phyloP scores from a whole-genome alignment of 805 yeast species.

The Phaffomyces thermotolerans region DNA sequence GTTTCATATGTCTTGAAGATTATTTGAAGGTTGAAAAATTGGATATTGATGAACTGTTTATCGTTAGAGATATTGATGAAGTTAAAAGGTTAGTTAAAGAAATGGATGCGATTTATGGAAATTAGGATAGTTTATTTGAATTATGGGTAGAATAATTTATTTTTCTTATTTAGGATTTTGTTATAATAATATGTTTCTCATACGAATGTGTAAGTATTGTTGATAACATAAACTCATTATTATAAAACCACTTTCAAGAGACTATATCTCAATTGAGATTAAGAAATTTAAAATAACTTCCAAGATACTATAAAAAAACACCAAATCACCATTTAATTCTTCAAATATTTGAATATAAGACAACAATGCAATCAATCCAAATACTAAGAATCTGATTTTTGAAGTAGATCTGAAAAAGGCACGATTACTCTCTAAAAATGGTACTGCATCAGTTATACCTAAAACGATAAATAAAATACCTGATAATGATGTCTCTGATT shows the following conservation, averaged over 20 bases:
- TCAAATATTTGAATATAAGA: conserved; percentile 7
- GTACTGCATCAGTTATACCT: conserved; percentile 4
- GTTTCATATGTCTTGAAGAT: conserved; percentile 19
- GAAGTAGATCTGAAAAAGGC: conserved; percentile 6
- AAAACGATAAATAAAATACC: conserved; percentile 4
- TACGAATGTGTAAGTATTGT: too few relatives aligned
- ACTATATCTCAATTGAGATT: not conserved
- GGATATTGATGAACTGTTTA: conserved; percentile 10
- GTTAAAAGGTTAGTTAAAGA: conserved; percentile 12
- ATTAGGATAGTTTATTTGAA: not conserved
- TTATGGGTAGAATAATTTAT: not conserved
- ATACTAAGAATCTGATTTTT: conserved; percentile 4
- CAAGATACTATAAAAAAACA: conserved; percentile 5
- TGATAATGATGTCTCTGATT: conserved; percentile 7
- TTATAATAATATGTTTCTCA: too few relatives aligned
- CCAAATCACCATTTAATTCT: conserved; percentile 5
- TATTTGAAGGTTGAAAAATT: conserved; percentile 12
- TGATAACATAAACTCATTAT: too few relatives aligned
- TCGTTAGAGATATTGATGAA: conserved; percentile 12
- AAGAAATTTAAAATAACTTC: conserved; percentile 5
- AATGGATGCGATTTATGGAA: conserved; percentile 5
- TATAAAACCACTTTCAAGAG: too few relatives aligned
- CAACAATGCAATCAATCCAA: conserved; percentile 2
- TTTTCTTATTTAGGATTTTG: not conserved
- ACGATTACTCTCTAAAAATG: conserved; percentile 4